Conservation (phyloP, 768 basidiomycete genomes). For the Agrocybe praecox region DNA sequence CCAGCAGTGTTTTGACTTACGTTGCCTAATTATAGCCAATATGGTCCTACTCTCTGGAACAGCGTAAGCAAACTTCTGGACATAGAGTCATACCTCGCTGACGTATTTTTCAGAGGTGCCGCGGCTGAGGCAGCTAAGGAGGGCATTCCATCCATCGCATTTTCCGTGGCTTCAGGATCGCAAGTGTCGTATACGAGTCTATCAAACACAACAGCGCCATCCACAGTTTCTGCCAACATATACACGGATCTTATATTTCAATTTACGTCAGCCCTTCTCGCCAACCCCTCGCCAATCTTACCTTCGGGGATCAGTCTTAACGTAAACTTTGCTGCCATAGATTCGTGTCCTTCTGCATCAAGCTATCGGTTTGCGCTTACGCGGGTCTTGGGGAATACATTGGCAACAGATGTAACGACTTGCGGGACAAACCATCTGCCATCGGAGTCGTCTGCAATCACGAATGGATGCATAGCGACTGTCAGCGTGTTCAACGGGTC, state of each 20-base stretch:
- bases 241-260: conserved; percentile 45
- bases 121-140: conserved; percentile 49
- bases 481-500: conserved; percentile 48
- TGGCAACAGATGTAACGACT: conserved; percentile 40
- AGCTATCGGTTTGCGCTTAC: conserved; percentile 48
- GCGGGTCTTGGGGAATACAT: conserved; percentile 31
- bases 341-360: conserved; percentile 36
- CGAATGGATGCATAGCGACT: conserved; percentile 43
- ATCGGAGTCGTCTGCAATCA: conserved; percentile 41
- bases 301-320: conserved; percentile 45
- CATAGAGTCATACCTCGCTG: not conserved
- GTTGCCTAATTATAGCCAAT: conserved; percentile 24
- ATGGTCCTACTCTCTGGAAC: too few species aligned
- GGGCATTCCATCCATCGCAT: conserved; percentile 53
- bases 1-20: conserved; percentile 44
- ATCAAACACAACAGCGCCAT: conserved; percentile 30
- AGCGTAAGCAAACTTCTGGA: conserved; percentile 30
- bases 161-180: conserved; percentile 40
- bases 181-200: conserved; percentile 58
- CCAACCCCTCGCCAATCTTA: conserved; percentile 34
- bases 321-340: conserved; percentile 50
- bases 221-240: conserved; percentile 38
- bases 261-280: conserved; percentile 37
- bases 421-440: conserved; percentile 47
- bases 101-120: conserved; percentile 39